A percentile compares a stretch with the other conserved stretches of the same genome.
These are phyloP conservation scores for Tuctoria greenei DNA, from an alignment of 176 grass and related monocot species.

Conservation along the genomic window DNA sequence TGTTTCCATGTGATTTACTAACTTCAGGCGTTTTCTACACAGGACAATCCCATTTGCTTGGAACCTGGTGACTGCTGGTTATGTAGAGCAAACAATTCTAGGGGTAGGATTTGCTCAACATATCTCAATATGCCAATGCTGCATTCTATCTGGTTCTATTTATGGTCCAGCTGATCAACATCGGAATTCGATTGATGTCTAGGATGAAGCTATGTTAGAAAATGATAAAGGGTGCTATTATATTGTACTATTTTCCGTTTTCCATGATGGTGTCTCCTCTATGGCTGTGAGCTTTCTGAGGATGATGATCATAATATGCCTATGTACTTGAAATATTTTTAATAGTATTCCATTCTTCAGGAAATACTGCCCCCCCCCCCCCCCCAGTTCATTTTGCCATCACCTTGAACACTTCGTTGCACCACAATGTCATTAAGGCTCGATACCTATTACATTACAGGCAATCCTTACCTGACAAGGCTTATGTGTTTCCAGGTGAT, in stretches of 20 bases:
- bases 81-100: slow-evolving; percentile 76
- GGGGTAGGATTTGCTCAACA: slow-evolving; percentile 47
- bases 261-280: background rate
- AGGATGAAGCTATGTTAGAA: background rate
- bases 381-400: background rate
- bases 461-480: background rate
- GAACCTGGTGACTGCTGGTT: slow-evolving; percentile 83
- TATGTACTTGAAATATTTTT: background rate
- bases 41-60: slow-evolving; percentile 91
- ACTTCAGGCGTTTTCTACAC: slow-evolving; percentile 22
- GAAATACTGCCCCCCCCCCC: background rate
- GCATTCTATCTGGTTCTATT: background rate
- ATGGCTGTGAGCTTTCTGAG: background rate
- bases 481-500: slow-evolving; percentile 49
- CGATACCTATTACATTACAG: background rate
- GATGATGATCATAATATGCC: background rate
- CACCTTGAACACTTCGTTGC: background rate
- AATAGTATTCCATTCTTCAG: background rate
- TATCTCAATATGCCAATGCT: background rate
- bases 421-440: background rate
- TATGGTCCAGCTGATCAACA: background rate
- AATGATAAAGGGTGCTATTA: background rate
- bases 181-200: background rate
- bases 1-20: slow-evolving; percentile 3
- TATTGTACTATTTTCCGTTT: background rate